Base-by-base conservation (phyloP, 2,329 filamentous ascomycete species). In the Pyricularia pennisetigena region DNA sequence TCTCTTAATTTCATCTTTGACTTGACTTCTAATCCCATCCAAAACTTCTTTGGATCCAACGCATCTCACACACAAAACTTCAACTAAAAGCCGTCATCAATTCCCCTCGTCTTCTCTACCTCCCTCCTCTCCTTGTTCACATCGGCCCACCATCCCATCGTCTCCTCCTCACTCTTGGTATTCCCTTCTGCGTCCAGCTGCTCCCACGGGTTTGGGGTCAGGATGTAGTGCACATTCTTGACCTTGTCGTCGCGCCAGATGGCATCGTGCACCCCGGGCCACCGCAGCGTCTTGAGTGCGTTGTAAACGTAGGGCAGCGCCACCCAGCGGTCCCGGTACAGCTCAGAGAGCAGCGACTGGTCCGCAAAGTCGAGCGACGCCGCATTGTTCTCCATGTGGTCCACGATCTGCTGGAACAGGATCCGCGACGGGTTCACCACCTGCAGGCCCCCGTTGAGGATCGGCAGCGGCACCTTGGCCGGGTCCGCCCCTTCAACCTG, bases 151-250 rank as follows among this genome's bases (percentile, higher is more conserved):
- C 86, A 88, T 65, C 74, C 75, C 70, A 87, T 83, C 12, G 80
- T 81, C 74, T 81, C 82, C 0, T 83, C 81, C 3, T 74, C 76
- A 49, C 82, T 81, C 0, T 74, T 79, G 74, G 78, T 82, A 54
- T 79, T 75, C 2, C 83, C 83, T 16, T 78, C 72, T 1, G 72
- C 77, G 65, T 82, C 78, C 23, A 83, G 72, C 76, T 86, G 82
- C 57, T 86, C 80, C 86, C 86, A 89, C 2, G 86, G 86, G 76
- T 89, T 89, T 0, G 86, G 72, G 24, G 72, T 82, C 26, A 88
- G 74, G 64, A 89, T 87, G 70, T 86, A 88, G 73, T 89, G 86
- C 6, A 89, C 75, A 71, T 87, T 87, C 79, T 86, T 87, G 66
- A 88, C 84, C 59, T 77, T 74, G 23, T 82, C 82, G 71, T 89